These are phyloP conservation scores for Phytophthora crassamura DNA, from an alignment of 352 stramenopile genomes.

Conservation along the genomic window DNA sequence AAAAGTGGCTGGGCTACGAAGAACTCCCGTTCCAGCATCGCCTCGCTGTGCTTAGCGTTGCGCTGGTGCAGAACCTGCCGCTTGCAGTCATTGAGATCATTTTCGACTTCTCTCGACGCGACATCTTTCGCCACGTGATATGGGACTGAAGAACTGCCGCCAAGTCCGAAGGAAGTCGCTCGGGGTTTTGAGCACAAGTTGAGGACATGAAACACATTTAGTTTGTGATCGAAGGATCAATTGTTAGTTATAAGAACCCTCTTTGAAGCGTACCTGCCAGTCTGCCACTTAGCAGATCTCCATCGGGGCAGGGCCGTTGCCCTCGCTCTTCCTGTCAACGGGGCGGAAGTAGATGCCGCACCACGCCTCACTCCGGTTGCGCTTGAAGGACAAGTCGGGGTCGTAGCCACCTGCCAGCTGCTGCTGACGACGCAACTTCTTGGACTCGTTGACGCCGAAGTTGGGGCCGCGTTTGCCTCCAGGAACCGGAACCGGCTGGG, in stretches of 20 bases:
- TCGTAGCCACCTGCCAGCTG: constrained; percentile 85
- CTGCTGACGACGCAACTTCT: constrained; percentile 81
- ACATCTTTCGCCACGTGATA: constrained; percentile 34
- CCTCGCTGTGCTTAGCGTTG: constrained; percentile 35
- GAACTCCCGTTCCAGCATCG: constrained; percentile 23
- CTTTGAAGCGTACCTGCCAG: constrained; percentile 8
- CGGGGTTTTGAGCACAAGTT: neutral
- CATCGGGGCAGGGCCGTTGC: constrained; percentile 44
- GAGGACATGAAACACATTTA: neutral
- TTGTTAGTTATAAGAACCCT: constrained; percentile 28
- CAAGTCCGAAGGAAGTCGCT: neutral
- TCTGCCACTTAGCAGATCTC: constrained; percentile 49
- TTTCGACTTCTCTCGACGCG: constrained; percentile 30
- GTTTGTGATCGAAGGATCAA: neutral
- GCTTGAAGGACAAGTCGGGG: constrained; percentile 77
- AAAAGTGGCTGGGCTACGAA: constrained; percentile 31
- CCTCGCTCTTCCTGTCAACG: constrained; percentile 39
- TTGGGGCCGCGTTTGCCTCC: constrained; percentile 82
- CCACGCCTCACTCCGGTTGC: constrained; percentile 84
- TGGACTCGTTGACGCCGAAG: constrained; percentile 81
- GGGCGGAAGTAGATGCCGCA: constrained; percentile 76
- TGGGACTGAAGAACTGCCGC: constrained; percentile 38
- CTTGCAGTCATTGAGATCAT: constrained; percentile 39
- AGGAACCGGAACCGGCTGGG: constrained; percentile 78
- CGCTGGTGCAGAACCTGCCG: constrained; percentile 30